Evolutionary conservation across 164 flowering plant species (phyloP).

Genomic region (Pachysandra terminalis): DNA sequence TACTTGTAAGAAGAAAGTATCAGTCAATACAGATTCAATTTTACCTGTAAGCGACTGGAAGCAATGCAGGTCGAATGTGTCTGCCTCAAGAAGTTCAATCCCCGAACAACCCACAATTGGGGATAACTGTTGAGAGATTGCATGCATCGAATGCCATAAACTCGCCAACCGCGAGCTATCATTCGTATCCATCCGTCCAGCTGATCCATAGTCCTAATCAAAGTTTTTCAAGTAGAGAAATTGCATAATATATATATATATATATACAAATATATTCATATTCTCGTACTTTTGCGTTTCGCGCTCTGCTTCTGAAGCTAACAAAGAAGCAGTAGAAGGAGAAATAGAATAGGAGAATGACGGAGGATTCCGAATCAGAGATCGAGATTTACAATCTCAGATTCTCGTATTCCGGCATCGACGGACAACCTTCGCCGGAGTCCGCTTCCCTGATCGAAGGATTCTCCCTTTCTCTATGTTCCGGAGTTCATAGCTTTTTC

Average conservation of each 20-base stretch:
- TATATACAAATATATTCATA: no score
- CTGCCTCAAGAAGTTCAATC: conserved; percentile 88
- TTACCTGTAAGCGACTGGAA: no score
- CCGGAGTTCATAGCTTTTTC: conserved; percentile 86
- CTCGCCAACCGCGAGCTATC: conserved; percentile 93
- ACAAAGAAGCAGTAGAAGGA: conserved; percentile 2
- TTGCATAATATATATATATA: no score
- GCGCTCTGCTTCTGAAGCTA: no score
- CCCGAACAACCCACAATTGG: no score
- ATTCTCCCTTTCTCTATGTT: conserved; percentile 56
- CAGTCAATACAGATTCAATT: background rate
- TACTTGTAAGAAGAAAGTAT: background rate
- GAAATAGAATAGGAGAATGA: no score
- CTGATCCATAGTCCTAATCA: conserved; percentile 77
- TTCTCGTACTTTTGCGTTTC: no score
- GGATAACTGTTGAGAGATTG: conserved; percentile 91
- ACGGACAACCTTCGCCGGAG: conserved; percentile 91
- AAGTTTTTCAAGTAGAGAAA: background rate
- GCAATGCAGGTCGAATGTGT: no score
- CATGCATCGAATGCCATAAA: conserved; percentile 98
- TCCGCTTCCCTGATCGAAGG: conserved; percentile 68
- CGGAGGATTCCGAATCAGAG: conserved; percentile 21
- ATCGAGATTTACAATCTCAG: conserved; percentile 61
- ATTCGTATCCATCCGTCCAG: conserved; percentile 92
- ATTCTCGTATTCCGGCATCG: conserved; percentile 91